Conservation (phyloP, 1,284 basidiomycete genomes). For the Anthracocystis setariae region DNA sequence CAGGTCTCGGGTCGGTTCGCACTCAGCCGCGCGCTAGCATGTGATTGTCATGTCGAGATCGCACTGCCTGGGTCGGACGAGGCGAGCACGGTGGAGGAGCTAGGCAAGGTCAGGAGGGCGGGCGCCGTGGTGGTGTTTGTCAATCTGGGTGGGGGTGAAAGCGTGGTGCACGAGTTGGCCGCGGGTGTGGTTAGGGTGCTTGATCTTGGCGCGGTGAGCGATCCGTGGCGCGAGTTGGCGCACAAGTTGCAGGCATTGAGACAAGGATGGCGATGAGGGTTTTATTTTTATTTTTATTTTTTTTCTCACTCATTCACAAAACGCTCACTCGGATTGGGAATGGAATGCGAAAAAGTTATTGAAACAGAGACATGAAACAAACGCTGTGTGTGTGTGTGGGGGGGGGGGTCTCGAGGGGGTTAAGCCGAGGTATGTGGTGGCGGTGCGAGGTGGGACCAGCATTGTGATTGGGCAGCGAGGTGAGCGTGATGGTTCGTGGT, state of each 20-base stretch:
- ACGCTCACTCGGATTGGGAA: too few relatives aligned
- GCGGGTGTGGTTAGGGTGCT: too few relatives aligned
- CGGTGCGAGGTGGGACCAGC: too few relatives aligned
- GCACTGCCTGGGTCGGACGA: constrained; percentile 5
- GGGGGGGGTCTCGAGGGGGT: too few relatives aligned
- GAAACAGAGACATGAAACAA: too few relatives aligned
- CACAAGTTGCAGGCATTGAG: constrained; percentile 4
- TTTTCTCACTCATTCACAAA: too few relatives aligned
- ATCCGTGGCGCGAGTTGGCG: constrained; percentile 11
- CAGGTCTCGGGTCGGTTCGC: constrained; percentile 27
- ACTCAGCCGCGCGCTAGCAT: constrained; percentile 33
- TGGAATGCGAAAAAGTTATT: too few relatives aligned
- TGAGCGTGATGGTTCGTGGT: too few relatives aligned
- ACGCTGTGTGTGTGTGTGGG: too few relatives aligned
- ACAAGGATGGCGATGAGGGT: constrained; percentile 19
- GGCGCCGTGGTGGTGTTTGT: constrained; percentile 29
- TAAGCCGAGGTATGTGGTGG: too few relatives aligned
- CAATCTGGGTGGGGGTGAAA: background rate
- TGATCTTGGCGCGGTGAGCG: constrained; percentile 9
- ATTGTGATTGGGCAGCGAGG: too few relatives aligned
- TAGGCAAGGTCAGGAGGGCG: constrained; percentile 24
- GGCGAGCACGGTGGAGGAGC: constrained; percentile 9
- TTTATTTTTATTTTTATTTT: too few relatives aligned
- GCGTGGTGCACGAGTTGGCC: constrained; percentile 14
- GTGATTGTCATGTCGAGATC: constrained; percentile 46